Percentiles rank a stretch among this genome's conserved stretches.
These are phyloP conservation scores for Dendrobium officinale DNA, from an alignment of 106 monocot species.

Conservation along the genomic window DNA sequence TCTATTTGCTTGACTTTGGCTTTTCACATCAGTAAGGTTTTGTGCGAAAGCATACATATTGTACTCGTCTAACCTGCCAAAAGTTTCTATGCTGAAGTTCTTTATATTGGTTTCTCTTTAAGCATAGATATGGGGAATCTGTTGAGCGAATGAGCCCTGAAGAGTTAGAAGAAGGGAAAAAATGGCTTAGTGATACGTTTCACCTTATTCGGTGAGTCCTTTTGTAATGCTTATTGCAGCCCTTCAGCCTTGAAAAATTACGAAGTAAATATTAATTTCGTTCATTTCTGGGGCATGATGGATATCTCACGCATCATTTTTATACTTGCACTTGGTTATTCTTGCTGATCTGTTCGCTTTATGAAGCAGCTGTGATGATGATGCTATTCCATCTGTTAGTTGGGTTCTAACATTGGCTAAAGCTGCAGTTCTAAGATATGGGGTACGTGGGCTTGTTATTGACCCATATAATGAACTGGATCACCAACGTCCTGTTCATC, in stretches of 20 bases:
- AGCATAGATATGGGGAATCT: conserved; percentile 51
- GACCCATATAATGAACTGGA: conserved; percentile 93
- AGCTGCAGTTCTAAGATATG: conserved; percentile 76
- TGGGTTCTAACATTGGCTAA: conserved; percentile 83
- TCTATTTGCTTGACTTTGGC: neutral
- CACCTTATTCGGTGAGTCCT: conserved; percentile 60
- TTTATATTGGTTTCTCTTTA: neutral
- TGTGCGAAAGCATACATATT: neutral
- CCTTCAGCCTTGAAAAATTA: neutral
- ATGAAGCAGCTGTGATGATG: conserved; percentile 61
- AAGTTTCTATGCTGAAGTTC: neutral
- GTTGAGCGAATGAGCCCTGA: conserved; percentile 51
- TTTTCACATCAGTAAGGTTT: neutral
- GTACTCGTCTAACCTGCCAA: neutral
- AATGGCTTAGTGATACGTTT: conserved; percentile 81
- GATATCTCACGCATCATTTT: neutral
- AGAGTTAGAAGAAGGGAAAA: conserved; percentile 80
- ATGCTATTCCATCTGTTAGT: conserved; percentile 61
- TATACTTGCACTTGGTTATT: neutral
- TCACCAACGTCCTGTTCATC: conserved; percentile 62
- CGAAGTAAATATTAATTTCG: neutral
- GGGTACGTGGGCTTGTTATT: conserved; percentile 80
- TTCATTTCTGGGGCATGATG: neutral
- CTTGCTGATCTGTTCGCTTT: neutral
- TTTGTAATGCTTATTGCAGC: neutral